These are phyloP conservation scores for Scutellospora calospora DNA, from an alignment of 371 early-diverging fungal genomes.

Conservation along the genomic window DNA sequence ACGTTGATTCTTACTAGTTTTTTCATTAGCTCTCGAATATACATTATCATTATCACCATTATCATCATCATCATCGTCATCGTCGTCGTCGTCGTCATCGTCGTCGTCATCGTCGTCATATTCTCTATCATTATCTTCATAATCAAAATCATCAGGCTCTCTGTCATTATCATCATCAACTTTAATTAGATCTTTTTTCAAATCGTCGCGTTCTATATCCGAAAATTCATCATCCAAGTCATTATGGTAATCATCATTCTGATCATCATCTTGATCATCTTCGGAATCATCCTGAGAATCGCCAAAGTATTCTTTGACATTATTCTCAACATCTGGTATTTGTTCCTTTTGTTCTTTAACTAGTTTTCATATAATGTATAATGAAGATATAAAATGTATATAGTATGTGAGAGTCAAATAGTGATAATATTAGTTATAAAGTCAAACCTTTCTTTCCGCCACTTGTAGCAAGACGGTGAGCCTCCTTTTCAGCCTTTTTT, in stretches of 20 bases:
- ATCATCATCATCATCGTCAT: slow-evolving; percentile 20
- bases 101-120: too few species aligned
- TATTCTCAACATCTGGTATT: slow-evolving; percentile 46
- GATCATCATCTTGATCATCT: slow-evolving; percentile 46
- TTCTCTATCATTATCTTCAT: neutral
- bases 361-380: neutral
- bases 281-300: slow-evolving; percentile 56
- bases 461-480: slow-evolving; percentile 49
- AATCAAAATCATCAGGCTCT: too few species aligned
- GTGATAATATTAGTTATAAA: neutral
- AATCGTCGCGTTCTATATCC: neutral
- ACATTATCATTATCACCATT: neutral
- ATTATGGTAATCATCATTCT: slow-evolving; percentile 44
- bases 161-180: neutral
- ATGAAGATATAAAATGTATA: neutral
- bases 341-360: slow-evolving; percentile 46
- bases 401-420: neutral
- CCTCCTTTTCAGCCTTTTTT: slow-evolving; percentile 73
- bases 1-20: neutral
- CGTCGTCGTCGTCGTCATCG: slow-evolving; percentile 29
- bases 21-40: neutral
- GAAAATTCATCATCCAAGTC: slow-evolving; percentile 38
- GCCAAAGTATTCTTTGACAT: slow-evolving; percentile 51
- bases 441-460: slow-evolving; percentile 31
- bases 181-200: neutral